Conservation (phyloP, 257 asterid species). For the Plantago ovata region DNA sequence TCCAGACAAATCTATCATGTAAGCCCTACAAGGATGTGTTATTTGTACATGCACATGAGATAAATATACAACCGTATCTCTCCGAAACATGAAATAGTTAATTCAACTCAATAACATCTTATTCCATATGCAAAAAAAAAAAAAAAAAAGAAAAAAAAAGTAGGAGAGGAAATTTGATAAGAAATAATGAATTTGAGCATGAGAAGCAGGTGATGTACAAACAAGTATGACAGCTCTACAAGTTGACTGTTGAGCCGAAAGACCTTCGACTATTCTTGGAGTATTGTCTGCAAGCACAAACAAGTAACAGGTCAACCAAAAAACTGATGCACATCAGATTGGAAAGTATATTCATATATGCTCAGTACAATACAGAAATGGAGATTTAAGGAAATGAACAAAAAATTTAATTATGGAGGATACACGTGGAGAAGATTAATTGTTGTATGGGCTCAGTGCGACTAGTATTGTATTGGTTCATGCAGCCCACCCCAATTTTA, state of each 20-base stretch:
- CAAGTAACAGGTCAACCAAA: slow-evolving; percentile 2
- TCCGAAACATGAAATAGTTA: not conserved
- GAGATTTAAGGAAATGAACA: too few relatives aligned
- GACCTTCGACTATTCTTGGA: slow-evolving; percentile 57
- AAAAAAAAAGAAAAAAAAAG: slow-evolving; percentile 10
- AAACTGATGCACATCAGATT: slow-evolving; percentile 12
- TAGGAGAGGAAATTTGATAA: too few relatives aligned
- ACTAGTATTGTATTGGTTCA: too few relatives aligned
- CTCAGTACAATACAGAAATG: too few relatives aligned
- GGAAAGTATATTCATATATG: too few relatives aligned
- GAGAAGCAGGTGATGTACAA: slow-evolving; percentile 73
- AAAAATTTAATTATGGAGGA: too few relatives aligned
- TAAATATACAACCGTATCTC: slow-evolving; percentile 16
- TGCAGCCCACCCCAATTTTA: too few relatives aligned
- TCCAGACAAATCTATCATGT: too few relatives aligned
- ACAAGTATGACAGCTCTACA: slow-evolving; percentile 92
- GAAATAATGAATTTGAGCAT: not conserved
- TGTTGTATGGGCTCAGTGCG: too few relatives aligned
- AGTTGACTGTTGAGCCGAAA: slow-evolving; percentile 45
- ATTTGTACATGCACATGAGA: slow-evolving; percentile 9
- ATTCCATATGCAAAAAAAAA: slow-evolving; percentile 8
- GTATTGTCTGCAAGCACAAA: slow-evolving; percentile 46
- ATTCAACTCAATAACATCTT: slow-evolving; percentile 2
- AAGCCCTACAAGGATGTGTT: not conserved
- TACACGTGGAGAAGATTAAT: too few relatives aligned